Conservation (phyloP, 2,329 filamentous ascomycete species). For the Fusarium mangiferae region DNA sequence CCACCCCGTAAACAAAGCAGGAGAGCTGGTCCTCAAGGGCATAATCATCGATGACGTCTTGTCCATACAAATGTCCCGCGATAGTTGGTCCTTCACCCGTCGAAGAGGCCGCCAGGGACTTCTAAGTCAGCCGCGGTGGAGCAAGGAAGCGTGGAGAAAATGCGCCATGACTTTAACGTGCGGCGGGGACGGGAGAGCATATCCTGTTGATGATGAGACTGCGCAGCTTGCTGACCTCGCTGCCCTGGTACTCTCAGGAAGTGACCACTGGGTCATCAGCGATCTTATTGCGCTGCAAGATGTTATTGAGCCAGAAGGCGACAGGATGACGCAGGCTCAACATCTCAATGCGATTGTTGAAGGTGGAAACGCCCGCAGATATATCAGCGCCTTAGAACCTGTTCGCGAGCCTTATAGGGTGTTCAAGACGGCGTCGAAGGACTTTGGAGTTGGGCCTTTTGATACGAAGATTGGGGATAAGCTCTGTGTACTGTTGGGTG, state of each 20-base stretch:
- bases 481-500: not conserved
- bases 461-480: not conserved
- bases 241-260: rapidly evolving
- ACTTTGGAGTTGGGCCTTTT: not conserved
- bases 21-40: not conserved
- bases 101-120: no score
- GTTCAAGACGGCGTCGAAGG: rapidly evolving
- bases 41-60: rapidly evolving
- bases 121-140: not conserved
- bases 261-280: rapidly evolving
- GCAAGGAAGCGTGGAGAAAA: rapidly evolving
- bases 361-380: rapidly evolving
- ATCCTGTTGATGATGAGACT: rapidly evolving
- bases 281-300: not conserved
- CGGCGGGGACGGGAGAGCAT: not conserved
- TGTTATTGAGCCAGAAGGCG: rapidly evolving
- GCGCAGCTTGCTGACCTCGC: rapidly evolving
- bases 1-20: rapidly evolving
- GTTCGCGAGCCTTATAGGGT: rapidly evolving
- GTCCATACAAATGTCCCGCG: not conserved
- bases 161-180: not conserved
- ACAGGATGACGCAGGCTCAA: rapidly evolving
- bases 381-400: not conserved
- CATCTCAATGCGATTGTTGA: rapidly evolving
- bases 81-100: no score